These are phyloP conservation scores for Lipomyces sp. DNA, from an alignment of 805 yeast genomes.

Conservation along the genomic window DNA sequence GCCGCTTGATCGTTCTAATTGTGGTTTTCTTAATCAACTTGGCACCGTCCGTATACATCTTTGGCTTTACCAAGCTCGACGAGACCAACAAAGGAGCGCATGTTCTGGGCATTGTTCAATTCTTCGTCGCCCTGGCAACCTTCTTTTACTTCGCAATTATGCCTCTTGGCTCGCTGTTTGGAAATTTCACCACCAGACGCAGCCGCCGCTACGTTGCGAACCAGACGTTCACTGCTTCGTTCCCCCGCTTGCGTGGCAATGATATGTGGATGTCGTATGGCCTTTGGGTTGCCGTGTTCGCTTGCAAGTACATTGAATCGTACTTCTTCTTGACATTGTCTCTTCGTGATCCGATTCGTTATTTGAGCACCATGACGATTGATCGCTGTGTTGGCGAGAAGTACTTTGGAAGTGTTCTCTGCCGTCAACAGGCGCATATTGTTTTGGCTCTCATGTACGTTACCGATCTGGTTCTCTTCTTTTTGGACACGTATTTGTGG, in stretches of 20 bases:
- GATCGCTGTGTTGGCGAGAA: slow-evolving; percentile 88
- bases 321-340: slow-evolving; percentile 88
- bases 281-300: slow-evolving; percentile 84
- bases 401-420: slow-evolving; percentile 74
- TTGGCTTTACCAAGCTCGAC: slow-evolving; percentile 70
- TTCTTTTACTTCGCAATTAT: slow-evolving; percentile 81
- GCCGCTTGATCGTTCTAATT: slow-evolving; percentile 76
- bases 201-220: slow-evolving; percentile 88
- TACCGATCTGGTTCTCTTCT: slow-evolving; percentile 91
- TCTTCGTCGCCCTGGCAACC: slow-evolving; percentile 83
- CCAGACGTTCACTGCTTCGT: slow-evolving; percentile 93
- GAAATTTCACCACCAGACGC: slow-evolving; percentile 81
- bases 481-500: slow-evolving; percentile 99
- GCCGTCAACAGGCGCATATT: slow-evolving; percentile 83
- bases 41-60: slow-evolving; percentile 82
- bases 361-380: slow-evolving; percentile 77
- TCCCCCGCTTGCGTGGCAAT: slow-evolving; percentile 72
- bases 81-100: slow-evolving; percentile 68
- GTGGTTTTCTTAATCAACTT: slow-evolving; percentile 66
- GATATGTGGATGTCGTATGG: slow-evolving; percentile 96
- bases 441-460: slow-evolving; percentile 89
- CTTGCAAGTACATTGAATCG: slow-evolving; percentile 86
- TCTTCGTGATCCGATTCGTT: slow-evolving; percentile 90
- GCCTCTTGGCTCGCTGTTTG: slow-evolving; percentile 96
- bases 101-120: slow-evolving; percentile 78